These are phyloP conservation scores for Yamadazyma diddensiae DNA, from an alignment of 1,139 yeast genomes.

Conservation along the genomic window DNA sequence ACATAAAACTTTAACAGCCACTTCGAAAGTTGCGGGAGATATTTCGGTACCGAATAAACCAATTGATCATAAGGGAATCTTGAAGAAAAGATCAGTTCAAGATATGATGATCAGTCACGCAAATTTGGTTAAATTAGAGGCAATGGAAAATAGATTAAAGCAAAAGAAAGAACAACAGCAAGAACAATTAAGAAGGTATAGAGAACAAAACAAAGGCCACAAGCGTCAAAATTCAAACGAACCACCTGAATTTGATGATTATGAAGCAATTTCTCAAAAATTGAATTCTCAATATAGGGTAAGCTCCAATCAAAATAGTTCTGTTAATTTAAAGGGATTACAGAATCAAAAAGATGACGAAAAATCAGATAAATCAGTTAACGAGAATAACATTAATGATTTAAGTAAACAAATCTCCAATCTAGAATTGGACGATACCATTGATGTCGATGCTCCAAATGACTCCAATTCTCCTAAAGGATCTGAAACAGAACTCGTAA, in stretches of 20 bases:
- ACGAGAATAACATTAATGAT: constrained; percentile 6
- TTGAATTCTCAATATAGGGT: constrained; percentile 55
- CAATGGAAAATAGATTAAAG: constrained; percentile 37
- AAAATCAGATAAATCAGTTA: constrained; percentile 4
- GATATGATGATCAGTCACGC: constrained; percentile 68
- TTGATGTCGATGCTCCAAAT: background rate
- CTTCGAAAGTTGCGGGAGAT: constrained; percentile 48
- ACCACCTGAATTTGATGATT: constrained; percentile 50
- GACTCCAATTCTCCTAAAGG: background rate
- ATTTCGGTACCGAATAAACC: constrained; percentile 31
- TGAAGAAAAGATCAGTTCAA: constrained; percentile 76
- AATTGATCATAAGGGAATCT: constrained; percentile 53
- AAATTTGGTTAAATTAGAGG: constrained; percentile 46
- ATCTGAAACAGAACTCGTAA: background rate
- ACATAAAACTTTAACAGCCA: constrained; percentile 29
- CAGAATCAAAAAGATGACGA: constrained; percentile 1
- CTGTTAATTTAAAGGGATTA: constrained; percentile 13
- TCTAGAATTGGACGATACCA: constrained; percentile 7
- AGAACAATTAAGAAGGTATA: constrained; percentile 15
- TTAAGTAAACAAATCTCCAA: constrained; percentile 7
- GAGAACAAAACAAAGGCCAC: constrained; percentile 19
- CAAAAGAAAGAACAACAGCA: constrained; percentile 24
- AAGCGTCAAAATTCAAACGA: constrained; percentile 17
- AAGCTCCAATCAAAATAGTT: constrained; percentile 17
- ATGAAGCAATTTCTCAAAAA: constrained; percentile 56